phyloP scores from a whole-genome alignment of 306 rosid genomes.

The Mucuna pruriens region DNA sequence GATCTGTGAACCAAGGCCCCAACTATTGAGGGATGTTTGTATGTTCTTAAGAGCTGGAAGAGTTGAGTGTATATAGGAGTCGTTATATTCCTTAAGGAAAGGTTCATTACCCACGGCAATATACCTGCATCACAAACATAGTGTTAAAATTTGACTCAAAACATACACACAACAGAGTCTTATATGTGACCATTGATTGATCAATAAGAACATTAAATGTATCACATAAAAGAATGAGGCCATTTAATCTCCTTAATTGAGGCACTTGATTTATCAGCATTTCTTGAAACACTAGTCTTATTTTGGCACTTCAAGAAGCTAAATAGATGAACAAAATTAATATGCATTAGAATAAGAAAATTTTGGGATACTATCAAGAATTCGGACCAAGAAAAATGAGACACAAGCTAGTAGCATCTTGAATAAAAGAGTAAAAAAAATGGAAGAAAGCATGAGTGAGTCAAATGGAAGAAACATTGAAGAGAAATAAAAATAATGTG shows the following conservation, averaged over 20 bases:
- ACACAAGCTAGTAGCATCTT: not conserved
- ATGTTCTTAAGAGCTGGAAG: slow-evolving; percentile 85
- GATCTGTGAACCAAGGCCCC: slow-evolving; percentile 65
- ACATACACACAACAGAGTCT: not conserved
- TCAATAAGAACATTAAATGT: slow-evolving; percentile 2
- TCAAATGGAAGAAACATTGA: not conserved
- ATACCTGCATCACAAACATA: slow-evolving; percentile 61
- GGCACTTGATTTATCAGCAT: not conserved
- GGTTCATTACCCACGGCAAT: slow-evolving; percentile 98
- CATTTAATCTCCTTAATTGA: slow-evolving; percentile 1
- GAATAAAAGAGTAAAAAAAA: not conserved
- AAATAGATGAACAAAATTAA: not conserved
- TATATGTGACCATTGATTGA: not conserved
- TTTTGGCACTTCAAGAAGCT: slow-evolving; percentile 20
- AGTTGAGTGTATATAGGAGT: slow-evolving; percentile 59
- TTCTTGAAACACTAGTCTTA: not conserved
- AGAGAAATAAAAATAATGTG: not conserved
- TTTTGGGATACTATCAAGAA: slow-evolving; percentile 5
- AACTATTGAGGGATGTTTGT: slow-evolving; percentile 71
- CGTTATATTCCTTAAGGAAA: slow-evolving; percentile 82
- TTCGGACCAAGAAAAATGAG: slow-evolving; percentile 33
- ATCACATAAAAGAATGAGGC: not conserved
- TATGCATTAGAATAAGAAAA: not conserved
- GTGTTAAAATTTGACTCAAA: not conserved
- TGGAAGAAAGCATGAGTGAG: not conserved